phyloP scores from a whole-genome alignment of 2,329 filamentous ascomycete genomes.

The Aspergillus awamori region DNA sequence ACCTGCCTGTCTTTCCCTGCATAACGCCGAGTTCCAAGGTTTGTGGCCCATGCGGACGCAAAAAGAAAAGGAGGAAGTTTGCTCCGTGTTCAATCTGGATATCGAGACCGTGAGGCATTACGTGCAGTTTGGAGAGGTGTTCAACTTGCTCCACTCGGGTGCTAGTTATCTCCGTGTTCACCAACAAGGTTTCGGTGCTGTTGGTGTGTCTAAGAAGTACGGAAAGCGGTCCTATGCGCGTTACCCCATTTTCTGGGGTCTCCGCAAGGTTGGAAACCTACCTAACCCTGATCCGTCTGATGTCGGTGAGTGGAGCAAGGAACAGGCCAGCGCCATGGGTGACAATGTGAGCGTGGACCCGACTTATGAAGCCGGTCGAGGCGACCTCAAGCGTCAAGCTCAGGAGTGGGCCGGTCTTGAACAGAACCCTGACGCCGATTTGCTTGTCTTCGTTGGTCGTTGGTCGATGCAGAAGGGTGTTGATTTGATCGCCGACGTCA shows the following conservation, averaged over 20 bases:
- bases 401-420: conserved; percentile 68
- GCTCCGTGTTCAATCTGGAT: conserved; percentile 64
- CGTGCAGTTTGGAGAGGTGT: conserved; percentile 68
- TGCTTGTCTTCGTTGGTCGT: conserved; percentile 68
- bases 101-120: conserved; percentile 60
- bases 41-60: conserved; percentile 67
- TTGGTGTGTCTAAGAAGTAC: conserved; percentile 69
- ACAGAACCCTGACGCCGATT: conserved; percentile 61
- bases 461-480: conserved; percentile 71
- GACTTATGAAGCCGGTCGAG: conserved; percentile 56
- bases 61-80: conserved; percentile 63
- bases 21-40: conserved; percentile 70
- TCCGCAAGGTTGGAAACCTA: conserved; percentile 63
- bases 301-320: conserved; percentile 56
- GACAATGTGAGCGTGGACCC: conserved; percentile 55
- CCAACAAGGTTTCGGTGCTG: conserved; percentile 67
- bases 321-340: conserved; percentile 54
- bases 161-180: conserved; percentile 67
- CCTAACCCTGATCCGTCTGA: conserved; percentile 68
- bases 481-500: conserved; percentile 69
- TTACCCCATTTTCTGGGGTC: conserved; percentile 69
- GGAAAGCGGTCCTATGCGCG: conserved; percentile 66
- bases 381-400: conserved; percentile 60
- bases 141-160: conserved; percentile 67
- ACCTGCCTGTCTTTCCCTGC: conserved; percentile 64